Conservation (phyloP, 2,329 filamentous ascomycete genomes). For the Chaetomium sp. region DNA sequence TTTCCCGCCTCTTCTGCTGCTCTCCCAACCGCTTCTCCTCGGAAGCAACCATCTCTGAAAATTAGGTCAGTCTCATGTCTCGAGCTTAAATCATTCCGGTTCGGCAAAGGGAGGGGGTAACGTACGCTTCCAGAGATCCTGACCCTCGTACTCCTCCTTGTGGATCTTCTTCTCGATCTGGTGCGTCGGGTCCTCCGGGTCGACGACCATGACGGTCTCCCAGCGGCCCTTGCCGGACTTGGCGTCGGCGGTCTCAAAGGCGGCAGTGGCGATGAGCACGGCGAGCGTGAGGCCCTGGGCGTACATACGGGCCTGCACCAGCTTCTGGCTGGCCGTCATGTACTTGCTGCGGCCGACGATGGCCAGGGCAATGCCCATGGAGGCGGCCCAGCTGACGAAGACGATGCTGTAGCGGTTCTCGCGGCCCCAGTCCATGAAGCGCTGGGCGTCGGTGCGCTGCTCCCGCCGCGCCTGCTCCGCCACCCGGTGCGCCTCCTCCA, state of each 20-base stretch:
- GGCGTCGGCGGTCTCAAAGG: constrained; percentile 78
- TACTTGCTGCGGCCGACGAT: constrained; percentile 78
- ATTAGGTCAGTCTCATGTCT: constrained; percentile 1
- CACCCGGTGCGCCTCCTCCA: constrained; percentile 62
- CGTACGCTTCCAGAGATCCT: constrained; percentile 90
- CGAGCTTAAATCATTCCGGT: background rate
- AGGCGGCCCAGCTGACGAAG: constrained; percentile 76
- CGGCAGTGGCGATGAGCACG: constrained; percentile 79
- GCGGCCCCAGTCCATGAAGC: constrained; percentile 71
- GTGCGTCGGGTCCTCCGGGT: constrained; percentile 80
- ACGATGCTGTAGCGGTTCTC: constrained; percentile 87
- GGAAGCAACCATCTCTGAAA: constrained; percentile 75
- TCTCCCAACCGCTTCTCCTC: constrained; percentile 65
- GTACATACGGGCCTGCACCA: constrained; percentile 93
- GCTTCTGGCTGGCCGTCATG: constrained; percentile 76
- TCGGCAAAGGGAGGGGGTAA: constrained; percentile 23
- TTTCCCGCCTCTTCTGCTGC: constrained; percentile 43
- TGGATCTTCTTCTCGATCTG: constrained; percentile 89
- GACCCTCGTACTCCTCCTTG: constrained; percentile 82
- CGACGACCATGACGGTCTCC: constrained; percentile 80
- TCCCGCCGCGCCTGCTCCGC: constrained; percentile 48
- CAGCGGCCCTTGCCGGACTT: constrained; percentile 74
- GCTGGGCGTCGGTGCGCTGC: constrained; percentile 61
- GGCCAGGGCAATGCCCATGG: constrained; percentile 73
- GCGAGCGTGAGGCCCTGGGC: constrained; percentile 86